Conservation (phyloP, 345 rosid genomes). For the Salix suchowensis region DNA sequence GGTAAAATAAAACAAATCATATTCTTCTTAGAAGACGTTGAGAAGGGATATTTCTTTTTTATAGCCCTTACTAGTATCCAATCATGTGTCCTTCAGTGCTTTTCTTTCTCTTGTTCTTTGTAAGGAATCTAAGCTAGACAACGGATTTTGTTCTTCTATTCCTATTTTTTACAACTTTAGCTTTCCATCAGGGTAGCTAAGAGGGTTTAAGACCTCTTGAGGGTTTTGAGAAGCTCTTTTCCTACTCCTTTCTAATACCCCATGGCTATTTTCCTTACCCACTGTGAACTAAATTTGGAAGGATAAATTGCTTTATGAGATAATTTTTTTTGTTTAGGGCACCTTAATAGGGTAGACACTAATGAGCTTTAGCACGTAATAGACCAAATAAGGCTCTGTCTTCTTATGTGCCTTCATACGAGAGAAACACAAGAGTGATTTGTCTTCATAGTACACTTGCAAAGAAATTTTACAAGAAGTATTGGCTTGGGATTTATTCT, state of each 20-base stretch:
- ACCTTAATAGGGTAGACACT: not conserved
- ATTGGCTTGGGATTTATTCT: not conserved
- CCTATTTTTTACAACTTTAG: not conserved
- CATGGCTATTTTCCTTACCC: not conserved
- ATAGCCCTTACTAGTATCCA: not conserved
- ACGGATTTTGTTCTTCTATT: not conserved
- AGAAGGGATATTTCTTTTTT: not conserved
- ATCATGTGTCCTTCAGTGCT: not conserved
- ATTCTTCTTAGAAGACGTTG: not conserved
- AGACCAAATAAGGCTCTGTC: not conserved
- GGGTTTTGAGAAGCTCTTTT: not conserved
- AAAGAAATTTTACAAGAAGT: not conserved
- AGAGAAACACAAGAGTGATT: not conserved
- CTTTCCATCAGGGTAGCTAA: not conserved
- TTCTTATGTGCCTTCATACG: not conserved
- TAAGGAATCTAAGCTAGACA: not conserved
- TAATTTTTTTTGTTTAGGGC: not conserved
- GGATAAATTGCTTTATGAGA: not conserved
- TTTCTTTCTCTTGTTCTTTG: not conserved
- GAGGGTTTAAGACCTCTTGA: not conserved
- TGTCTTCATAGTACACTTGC: not conserved
- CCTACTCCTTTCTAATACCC: not conserved
- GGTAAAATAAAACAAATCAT: not conserved
- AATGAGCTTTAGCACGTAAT: not conserved
- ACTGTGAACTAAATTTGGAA: not conserved